Base-by-base conservation (phyloP, 2,329 filamentous ascomycete genomes). In the Trichoderma sp. region DNA sequence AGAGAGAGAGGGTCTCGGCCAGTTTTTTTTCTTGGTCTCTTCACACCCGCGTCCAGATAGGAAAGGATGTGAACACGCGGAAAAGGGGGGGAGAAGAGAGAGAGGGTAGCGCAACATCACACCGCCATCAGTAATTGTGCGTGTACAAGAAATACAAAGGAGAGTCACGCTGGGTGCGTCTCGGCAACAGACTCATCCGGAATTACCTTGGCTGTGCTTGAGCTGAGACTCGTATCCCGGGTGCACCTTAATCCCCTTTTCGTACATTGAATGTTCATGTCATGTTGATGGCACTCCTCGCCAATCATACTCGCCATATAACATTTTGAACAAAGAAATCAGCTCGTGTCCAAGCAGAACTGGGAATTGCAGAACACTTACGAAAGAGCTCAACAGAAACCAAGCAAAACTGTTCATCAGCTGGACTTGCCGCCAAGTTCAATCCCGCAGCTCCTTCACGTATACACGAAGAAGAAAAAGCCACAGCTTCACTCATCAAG, bases 21-120 rank as follows among this genome's bases (percentile, higher is more conserved):
- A 56, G 34, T 56, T 26, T 43, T 46, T 16, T 18, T 16, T 32
- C 4, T n/a, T n/a, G n/a, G 18, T 34, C 34, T 26, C 18, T 43
- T 43, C 52, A 56, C 34, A 56, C 61, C 61, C 37, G 37, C 37
- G 46, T 65, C 26, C 13, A 10, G 21, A 21, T 34, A 32, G 30
- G 49, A 64, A 49, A 24, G 43, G 59, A 30, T 49, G 32, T 54
- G 30, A 64, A 18, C 21, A 64, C 54, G 52, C 21, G n/a, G 16
- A 16, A n/a, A 18, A 18, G 8, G 26, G 21, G 21, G 46, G n/a
- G n/a, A 26, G 14, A n/a, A 24, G 14, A 11, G 14, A 59, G 10
- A 39, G 66, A 43, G 32, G 66, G 56, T 61, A 46, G 34, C 43
- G 58, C 66, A 68, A 59, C 66, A 63, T 37, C 58, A 24, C 51